A percentile compares a stretch with the other conserved stretches of the same genome.
phyloP scores from a whole-genome alignment of 495 filamentous ascomycete genomes.

The Podospora tetraspora region DNA sequence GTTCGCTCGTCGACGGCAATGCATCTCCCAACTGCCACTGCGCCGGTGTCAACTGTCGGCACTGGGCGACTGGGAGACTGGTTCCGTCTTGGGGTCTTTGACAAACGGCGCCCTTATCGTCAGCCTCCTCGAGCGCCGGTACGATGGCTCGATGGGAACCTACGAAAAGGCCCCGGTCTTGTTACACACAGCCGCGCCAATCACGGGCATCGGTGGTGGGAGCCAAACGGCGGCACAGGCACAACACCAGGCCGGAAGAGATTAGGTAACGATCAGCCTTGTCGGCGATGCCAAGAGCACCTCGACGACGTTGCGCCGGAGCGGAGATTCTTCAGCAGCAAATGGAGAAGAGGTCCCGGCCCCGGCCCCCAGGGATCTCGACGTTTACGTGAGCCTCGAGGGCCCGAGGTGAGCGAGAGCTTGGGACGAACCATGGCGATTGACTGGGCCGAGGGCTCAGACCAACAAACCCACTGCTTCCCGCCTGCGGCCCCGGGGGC shows the following conservation, averaged over 20 bases:
- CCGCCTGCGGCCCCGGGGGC: neutral
- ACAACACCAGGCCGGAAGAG: neutral
- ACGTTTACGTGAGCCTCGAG: neutral
- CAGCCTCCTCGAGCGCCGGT: neutral
- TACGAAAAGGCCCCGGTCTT: neutral
- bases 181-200: neutral
- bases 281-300: neutral
- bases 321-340: neutral
- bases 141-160: too few relatives aligned
- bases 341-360: too few relatives aligned
- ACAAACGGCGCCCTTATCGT: neutral
- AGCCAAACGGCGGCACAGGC: neutral
- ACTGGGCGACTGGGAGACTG: neutral
- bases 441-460: neutral
- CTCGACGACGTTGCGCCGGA: neutral
- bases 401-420: neutral
- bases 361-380: too few relatives aligned
- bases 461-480: neutral
- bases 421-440: neutral
- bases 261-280: neutral
- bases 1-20: neutral
- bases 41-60: neutral
- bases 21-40: neutral
- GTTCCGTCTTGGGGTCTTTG: neutral
- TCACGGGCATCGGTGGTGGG: neutral